phyloP scores from a whole-genome alignment of 169 alveolate species.

The Eimeria brunetti region DNA sequence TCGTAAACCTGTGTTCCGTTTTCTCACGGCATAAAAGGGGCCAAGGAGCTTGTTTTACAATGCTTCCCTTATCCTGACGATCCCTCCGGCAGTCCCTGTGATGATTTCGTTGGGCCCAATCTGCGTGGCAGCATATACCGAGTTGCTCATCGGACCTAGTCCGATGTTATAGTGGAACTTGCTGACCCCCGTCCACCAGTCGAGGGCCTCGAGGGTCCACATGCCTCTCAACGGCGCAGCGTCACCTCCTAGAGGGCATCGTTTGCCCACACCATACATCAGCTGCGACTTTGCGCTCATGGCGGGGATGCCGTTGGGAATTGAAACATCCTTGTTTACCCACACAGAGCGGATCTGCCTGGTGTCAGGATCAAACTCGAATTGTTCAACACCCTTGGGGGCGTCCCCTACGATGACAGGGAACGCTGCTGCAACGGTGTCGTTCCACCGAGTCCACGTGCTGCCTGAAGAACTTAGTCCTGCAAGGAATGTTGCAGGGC shows the following conservation, averaged over 20 bases:
- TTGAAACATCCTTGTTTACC: conserved; percentile 78
- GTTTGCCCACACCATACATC: conserved; percentile 82
- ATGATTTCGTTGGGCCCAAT: conserved; percentile 82
- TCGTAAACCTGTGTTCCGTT: not conserved
- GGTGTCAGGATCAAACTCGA: conserved; percentile 75
- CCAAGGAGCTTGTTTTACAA: not conserved
- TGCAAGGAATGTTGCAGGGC: conserved; percentile 69
- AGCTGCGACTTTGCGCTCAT: conserved; percentile 80
- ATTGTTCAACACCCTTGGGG: conserved; percentile 82
- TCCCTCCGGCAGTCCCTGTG: conserved; percentile 82
- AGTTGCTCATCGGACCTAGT: conserved; percentile 80
- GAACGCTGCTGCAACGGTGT: conserved; percentile 61
- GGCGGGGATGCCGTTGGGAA: conserved; percentile 82
- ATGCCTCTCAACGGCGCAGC: conserved; percentile 82
- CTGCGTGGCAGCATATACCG: conserved; percentile 82
- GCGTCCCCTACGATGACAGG: conserved; percentile 83
- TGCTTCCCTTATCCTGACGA: conserved; percentile 77
- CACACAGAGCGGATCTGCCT: conserved; percentile 67
- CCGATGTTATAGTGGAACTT: conserved; percentile 80
- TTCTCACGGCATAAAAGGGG: not conserved
- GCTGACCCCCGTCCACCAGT: conserved; percentile 83
- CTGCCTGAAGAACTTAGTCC: conserved; percentile 49
- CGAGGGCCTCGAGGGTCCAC: conserved; percentile 84
- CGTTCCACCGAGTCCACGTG: conserved; percentile 25
- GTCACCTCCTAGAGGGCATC: conserved; percentile 77